A percentile compares a stretch with the other conserved stretches of the same genome.
These are phyloP conservation scores for Zymoseptoria passerinii DNA, from an alignment of 2,329 filamentous ascomycete genomes.

Conservation along the genomic window DNA sequence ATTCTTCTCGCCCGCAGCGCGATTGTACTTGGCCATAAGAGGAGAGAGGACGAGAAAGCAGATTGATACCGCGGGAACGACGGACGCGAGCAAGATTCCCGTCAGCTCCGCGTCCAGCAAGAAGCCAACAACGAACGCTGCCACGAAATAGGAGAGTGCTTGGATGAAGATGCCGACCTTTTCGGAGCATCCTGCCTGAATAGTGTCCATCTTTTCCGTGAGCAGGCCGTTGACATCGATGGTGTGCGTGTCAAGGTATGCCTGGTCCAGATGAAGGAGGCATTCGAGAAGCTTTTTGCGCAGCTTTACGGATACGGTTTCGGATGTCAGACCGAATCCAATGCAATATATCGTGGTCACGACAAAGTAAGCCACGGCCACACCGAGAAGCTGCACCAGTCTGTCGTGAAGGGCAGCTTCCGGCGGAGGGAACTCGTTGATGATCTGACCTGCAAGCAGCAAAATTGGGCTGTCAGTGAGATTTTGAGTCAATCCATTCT, in stretches of 20 bases:
- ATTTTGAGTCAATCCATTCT: not conserved
- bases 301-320: conserved; percentile 41
- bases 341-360: conserved; percentile 44
- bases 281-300: conserved; percentile 41
- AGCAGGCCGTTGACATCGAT: conserved; percentile 42
- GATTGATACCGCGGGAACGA: conserved; percentile 42
- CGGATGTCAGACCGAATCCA: conserved; percentile 44
- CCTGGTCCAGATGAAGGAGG: conserved; percentile 44
- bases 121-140: conserved; percentile 40
- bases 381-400: conserved; percentile 38
- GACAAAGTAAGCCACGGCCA: conserved; percentile 42
- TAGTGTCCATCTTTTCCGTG: conserved; percentile 39
- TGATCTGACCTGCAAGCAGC: conserved; percentile 34
- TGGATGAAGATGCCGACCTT: conserved; percentile 41
- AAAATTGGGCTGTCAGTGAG: not conserved
- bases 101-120: conserved; percentile 36
- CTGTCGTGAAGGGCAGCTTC: conserved; percentile 35
- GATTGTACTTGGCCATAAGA: conserved; percentile 34
- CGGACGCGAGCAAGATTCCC: conserved; percentile 36
- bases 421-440: conserved; percentile 43
- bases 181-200: conserved; percentile 41
- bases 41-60: conserved; percentile 38
- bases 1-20: conserved; percentile 31
- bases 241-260: conserved; percentile 44
- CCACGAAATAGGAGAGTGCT: conserved; percentile 39